Base-by-base conservation (phyloP, 2,329 filamentous ascomycete species). In the Sporothrix sp. region DNA sequence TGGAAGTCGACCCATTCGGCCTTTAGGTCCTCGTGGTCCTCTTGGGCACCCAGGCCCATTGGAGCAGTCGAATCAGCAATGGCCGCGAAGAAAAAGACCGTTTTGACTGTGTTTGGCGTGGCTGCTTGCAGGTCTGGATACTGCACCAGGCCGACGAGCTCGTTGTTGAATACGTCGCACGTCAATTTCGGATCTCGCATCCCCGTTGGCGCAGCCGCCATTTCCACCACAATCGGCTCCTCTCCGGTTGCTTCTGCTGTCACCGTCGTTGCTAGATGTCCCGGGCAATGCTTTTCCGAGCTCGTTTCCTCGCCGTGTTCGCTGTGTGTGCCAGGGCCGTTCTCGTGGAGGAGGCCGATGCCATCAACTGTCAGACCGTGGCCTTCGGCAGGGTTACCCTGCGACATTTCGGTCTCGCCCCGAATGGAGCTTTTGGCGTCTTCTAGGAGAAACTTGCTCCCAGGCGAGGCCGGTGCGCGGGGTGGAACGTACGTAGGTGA, bases 11-110 rank as follows among this genome's bases (percentile, higher is more conserved):
- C 47, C 56, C 56, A 57, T 27, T 53, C 52, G 2, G 56, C 56
- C 14, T n/a, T 4, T 20, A 57, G 28, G n/a, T 54, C 51, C 18
- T 57, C 56, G 30, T 57, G 54, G 9, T 53, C 56, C 20, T 57
- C 56, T 33, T 51, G 54, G 3, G 54, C 56, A 7, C 56, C 54
- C 1, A 28, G 21, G 6, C 52, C 54, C 48, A 57, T 49, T 1
- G 56, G 49, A 7, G 47, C 35, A 1, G 51, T 42, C 11, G 54
- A 56, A 28, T 55, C 52, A 6, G 54, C 56, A 7, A 11, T 13
- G 1, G 68, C 69, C 2, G 65, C 66, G 48, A 62, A 71, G 59
- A 64, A 71, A 55, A 67, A 70, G 3, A 69, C 63, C 10, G 65
- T 62, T 61, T 71, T 71, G 47, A 64, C 59, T 7, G 66, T 63